Conservation (phyloP, 2,329 filamentous ascomycete species). For the Thelonectria olida region DNA sequence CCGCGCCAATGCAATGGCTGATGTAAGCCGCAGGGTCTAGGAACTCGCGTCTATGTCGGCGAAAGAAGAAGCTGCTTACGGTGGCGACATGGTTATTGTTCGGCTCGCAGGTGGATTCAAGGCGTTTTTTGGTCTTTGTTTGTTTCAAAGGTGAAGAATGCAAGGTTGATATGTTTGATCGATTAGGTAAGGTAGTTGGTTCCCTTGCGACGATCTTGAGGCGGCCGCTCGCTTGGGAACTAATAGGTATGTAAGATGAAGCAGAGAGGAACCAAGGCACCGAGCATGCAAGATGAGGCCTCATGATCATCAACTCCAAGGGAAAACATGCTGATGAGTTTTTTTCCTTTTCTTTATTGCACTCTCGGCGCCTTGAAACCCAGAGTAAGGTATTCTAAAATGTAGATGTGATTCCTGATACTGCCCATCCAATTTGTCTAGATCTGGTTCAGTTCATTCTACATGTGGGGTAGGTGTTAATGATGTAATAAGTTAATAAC, state of each 20-base stretch:
- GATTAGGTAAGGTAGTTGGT: neutral
- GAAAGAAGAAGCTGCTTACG: constrained; percentile 5
- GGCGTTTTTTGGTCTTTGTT: neutral
- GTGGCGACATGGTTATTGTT: neutral
- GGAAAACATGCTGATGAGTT: neutral
- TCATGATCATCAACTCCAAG: neutral
- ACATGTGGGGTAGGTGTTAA: no score
- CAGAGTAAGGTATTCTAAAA: no score
- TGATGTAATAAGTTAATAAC: no score
- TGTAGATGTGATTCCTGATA: no score
- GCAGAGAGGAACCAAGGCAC: no score
- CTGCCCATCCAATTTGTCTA: no score
- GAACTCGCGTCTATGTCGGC: neutral
- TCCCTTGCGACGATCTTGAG: neutral
- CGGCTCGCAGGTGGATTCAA: neutral
- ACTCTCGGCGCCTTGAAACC: neutral
- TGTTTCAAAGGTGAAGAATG: neutral
- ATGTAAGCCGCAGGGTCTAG: no score
- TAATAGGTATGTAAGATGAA: neutral
- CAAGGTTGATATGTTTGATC: neutral
- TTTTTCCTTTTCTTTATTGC: neutral
- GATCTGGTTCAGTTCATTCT: no score
- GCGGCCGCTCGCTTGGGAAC: neutral
- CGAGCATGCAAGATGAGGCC: neutral
- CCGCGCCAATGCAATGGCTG: no score